Conservation (phyloP, 2,329 filamentous ascomycete genomes). For the Colletotrichum shisoi region DNA sequence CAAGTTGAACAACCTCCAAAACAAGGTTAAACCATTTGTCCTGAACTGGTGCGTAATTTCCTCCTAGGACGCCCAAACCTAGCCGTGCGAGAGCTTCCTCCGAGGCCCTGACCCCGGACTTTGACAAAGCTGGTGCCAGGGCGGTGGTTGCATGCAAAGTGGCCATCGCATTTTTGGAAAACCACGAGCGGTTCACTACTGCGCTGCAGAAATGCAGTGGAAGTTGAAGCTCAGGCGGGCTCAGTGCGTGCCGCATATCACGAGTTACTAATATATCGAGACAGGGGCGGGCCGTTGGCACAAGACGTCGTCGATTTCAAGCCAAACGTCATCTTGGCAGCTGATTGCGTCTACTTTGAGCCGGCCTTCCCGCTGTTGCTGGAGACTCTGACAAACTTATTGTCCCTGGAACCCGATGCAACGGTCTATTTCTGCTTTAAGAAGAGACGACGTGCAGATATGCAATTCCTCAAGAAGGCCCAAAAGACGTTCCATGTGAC, state of each 20-base stretch:
- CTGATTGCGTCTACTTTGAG: conserved; percentile 97
- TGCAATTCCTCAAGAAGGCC: conserved; percentile 76
- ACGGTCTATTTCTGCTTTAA: conserved; percentile 90
- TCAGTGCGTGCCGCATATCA: conserved; percentile 1
- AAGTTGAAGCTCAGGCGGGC: background rate
- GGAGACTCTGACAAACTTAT: conserved; percentile 76
- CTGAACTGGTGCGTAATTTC: conserved; percentile 76
- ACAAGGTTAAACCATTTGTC: conserved; percentile 70
- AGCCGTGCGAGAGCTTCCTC: conserved; percentile 21
- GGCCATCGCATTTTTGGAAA: background rate
- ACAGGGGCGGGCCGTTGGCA: conserved; percentile 68
- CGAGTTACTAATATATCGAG: conserved; percentile 23
- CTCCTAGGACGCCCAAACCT: background rate
- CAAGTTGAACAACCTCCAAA: conserved; percentile 74
- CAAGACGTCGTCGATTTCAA: conserved; percentile 61
- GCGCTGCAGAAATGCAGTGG: conserved; percentile 3
- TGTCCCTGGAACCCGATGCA: conserved; percentile 73
- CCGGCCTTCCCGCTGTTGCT: conserved; percentile 90
- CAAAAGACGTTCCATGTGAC: conserved; percentile 71
- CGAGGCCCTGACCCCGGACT: conserved; percentile 2
- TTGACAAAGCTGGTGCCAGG: background rate
- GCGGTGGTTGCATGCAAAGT: conserved; percentile 4
- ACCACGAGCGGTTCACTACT: background rate
- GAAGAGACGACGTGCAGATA: conserved; percentile 82
- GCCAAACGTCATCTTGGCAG: conserved; percentile 87